A percentile compares a stretch with the other conserved stretches of the same genome.
These are phyloP conservation scores for Anethum foeniculum DNA, from an alignment of 140 eudicot species.

Conservation along the genomic window DNA sequence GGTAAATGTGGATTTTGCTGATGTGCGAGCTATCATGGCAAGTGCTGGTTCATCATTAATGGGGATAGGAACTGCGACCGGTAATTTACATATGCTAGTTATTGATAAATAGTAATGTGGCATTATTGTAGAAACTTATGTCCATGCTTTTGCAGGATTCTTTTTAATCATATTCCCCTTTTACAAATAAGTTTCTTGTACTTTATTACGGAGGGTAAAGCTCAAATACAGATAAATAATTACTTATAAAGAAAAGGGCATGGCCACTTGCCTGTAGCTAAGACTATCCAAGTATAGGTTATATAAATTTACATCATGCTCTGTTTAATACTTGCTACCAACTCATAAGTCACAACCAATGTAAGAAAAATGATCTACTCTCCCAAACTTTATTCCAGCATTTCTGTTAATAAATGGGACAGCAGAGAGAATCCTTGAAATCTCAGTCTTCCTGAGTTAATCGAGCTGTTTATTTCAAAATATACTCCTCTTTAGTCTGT, in stretches of 20 bases:
- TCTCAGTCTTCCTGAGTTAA: background rate
- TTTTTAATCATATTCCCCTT: background rate
- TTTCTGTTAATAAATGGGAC: background rate
- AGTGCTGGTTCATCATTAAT: slow-evolving; percentile 81
- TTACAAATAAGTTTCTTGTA: background rate
- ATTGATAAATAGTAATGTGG: background rate
- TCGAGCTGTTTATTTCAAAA: slow-evolving; percentile 1
- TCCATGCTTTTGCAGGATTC: background rate
- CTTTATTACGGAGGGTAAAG: background rate
- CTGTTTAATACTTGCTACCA: background rate
- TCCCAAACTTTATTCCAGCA: background rate
- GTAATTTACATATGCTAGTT: slow-evolving; percentile 26
- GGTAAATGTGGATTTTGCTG: slow-evolving; percentile 95
- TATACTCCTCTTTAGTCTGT: background rate
- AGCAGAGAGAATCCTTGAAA: background rate
- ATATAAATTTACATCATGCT: slow-evolving; percentile 1
- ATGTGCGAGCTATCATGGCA: slow-evolving; percentile 84
- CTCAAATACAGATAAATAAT: background rate
- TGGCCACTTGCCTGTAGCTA: background rate
- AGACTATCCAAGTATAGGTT: background rate
- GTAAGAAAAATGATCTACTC: background rate
- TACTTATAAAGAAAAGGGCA: background rate
- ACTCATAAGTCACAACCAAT: background rate
- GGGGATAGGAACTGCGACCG: slow-evolving; percentile 95
- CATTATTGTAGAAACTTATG: background rate